Evolutionary conservation across 73 alveolate genomes (phyloP), one percentile per base, ranked within the genome.

Genomic region (Effrenium voratum): DNA sequence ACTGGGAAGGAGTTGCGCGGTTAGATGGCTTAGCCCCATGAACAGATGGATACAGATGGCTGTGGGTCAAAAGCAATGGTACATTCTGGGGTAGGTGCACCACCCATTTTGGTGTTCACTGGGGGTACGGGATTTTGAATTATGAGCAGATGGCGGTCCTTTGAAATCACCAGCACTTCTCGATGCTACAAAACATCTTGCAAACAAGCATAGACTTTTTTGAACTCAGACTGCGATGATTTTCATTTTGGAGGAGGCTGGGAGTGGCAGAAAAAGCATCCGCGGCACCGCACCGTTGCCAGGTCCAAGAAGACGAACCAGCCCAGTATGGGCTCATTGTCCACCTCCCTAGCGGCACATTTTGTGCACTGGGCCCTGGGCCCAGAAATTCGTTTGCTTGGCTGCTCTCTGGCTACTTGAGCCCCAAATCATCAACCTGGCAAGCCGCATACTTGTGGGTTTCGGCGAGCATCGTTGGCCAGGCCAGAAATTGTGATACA

Each of bases 331-430:
- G 97, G 97, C 8, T 47, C 97, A 26, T 43, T 90, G 86, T 45
- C 76, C 30, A 90, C 97, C 57, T 68, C 87, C 44, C 49, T 90
- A 36, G 97, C 97, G 47, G 97, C 88, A 75, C 97, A 90, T 47
- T 90, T 66, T 47, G 97, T 75, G 52, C 86, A 90, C 19, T 90
- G 97, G 97, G 97, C 76, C 19, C 16, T 70, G 63, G 19, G n/a
- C 92, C n/a, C n/a, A n/a, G n/a, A n/a, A n/a, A n/a, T n/a, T n/a
- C n/a, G n/a, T n/a, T n/a, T n/a, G n/a, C n/a, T n/a, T n/a, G n/a
- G n/a, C n/a, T n/a, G n/a, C n/a, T n/a, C n/a, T n/a, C n/a, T n/a
- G n/a, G n/a, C n/a, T n/a, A n/a, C n/a, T n/a, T n/a, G n/a, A n/a
- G n/a, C n/a, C n/a, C n/a, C n/a, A n/a, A n/a, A n/a, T n/a, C n/a